Evolutionary conservation across 805 yeast genomes (phyloP), one percentile per base, ranked within the genome.

Genomic region (Cyberlindnera veronae): DNA sequence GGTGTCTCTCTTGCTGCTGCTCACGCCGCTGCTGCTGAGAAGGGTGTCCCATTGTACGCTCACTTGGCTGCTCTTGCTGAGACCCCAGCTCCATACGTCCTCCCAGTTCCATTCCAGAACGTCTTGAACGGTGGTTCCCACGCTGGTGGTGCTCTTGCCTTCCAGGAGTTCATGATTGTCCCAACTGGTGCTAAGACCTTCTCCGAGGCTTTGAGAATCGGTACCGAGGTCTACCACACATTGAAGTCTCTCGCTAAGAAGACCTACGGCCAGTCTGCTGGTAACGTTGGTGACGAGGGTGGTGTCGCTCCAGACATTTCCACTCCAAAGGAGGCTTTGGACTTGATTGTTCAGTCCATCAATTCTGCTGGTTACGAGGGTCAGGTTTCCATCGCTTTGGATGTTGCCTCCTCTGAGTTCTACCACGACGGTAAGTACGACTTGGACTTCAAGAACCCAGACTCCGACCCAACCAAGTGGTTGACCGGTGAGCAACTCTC

Each of bases 231-330:
- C 59, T 91, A 91, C 93, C 98, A 91, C 82, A 76, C 78, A 74
- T 81, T 91, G 71, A 93, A 93, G 79, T 71, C 90, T 54, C 74
- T 85, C 62, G 84, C 98, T 70, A 86, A 87, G 81, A 83, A 87
- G 82, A 77, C 74, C 69, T 93, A 91, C 84, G 99, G 99, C 67
- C 84, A 87, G 66, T 83, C 95, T 51, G 99, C 99, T 63, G 98
- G 96, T 75, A 91, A 91, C 77, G 99, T 91, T 67, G 99, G 99
- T 81, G 99, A 91, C 73, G 99, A 91, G 80, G 99, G 99, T 84
- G 99, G 99, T 82, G 96, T 91, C 77, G 99, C 99, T 62, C 99
- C 99, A 72, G 87, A 89, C 72, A 82, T 93, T 57, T 78, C 84
- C 56, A 79, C 96, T 60, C 91, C 99, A 66, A 86, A 80, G 71